Percentiles rank a stretch among this genome's conserved stretches.
phyloP scores from a whole-genome alignment of 352 stramenopile species.

The Thalassiosira hispida region DNA sequence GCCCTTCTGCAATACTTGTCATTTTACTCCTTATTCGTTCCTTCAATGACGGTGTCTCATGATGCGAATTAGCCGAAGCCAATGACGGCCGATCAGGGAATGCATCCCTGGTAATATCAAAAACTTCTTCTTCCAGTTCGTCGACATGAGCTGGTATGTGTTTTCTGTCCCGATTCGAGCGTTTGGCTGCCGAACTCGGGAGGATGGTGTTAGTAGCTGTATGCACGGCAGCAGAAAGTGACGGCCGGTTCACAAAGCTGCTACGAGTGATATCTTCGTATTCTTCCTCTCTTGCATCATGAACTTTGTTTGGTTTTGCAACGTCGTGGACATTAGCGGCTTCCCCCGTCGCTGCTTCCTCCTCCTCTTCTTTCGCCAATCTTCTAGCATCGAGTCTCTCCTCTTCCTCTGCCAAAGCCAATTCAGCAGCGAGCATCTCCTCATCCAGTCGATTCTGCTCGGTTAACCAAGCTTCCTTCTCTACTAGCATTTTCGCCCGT shows the following conservation, averaged over 20 bases:
- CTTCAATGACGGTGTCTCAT: not conserved
- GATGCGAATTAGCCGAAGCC: not conserved
- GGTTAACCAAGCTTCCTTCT: not conserved
- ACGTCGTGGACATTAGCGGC: not conserved
- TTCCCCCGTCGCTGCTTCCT: not conserved
- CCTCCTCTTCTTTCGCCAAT: not conserved
- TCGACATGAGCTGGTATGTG: not conserved
- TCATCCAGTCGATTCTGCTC: constrained; percentile 12
- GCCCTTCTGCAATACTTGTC: not conserved
- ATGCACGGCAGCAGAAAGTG: not conserved
- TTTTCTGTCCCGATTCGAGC: too few species aligned
- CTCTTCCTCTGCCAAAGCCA: not conserved
- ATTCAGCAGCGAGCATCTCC: not conserved
- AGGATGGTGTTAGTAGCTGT: too few species aligned
- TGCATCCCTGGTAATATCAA: constrained; percentile 24
- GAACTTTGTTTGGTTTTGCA: not conserved
- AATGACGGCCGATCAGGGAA: constrained; percentile 22
- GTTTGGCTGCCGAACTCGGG: too few species aligned
- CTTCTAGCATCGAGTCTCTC: constrained; percentile 1
- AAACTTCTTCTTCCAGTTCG: constrained; percentile 10
- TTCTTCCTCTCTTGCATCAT: not conserved
- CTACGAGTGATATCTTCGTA: constrained; percentile 15
- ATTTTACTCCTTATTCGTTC: not conserved
- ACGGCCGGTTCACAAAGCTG: constrained; percentile 9
- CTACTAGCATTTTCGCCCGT: too few species aligned